phyloP scores from a whole-genome alignment of 306 rosid genomes.

The Begonia loranthoides region DNA sequence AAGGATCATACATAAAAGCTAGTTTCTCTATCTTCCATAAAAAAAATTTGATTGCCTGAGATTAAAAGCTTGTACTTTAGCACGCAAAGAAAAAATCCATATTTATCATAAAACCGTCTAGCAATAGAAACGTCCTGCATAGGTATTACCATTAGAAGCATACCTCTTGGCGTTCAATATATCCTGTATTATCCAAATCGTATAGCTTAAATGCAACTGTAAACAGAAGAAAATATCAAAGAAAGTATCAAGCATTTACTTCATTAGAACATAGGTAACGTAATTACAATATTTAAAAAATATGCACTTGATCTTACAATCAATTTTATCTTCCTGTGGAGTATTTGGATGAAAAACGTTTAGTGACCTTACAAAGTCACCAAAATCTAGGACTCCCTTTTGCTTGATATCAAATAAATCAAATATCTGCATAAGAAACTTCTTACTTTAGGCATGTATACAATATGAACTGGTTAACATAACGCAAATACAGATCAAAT shows the following conservation, averaged over 20 bases:
- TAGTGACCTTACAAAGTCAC: constrained; percentile 86
- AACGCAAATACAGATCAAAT: constrained; percentile 1
- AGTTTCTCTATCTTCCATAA: no score
- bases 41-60: no score
- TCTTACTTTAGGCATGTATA: constrained; percentile 8
- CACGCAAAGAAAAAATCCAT: no score
- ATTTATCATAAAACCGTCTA: no score
- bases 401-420: constrained; percentile 74
- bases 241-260: not conserved
- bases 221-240: not conserved
- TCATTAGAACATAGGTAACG: not conserved
- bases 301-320: constrained; percentile 29
- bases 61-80: no score
- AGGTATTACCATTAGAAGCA: no score
- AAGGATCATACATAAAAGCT: no score
- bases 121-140: no score
- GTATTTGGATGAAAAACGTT: constrained; percentile 77
- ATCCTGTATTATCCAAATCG: constrained; percentile 67
- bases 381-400: constrained; percentile 73
- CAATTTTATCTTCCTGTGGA: constrained; percentile 58
- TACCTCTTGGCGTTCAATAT: constrained; percentile 85
- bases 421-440: constrained; percentile 83
- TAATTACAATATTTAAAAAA: not conserved
- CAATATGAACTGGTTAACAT: not conserved
- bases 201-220: constrained; percentile 86